Conservation (phyloP, 2,329 filamentous ascomycete species). For the Cladophialophora immunda region DNA sequence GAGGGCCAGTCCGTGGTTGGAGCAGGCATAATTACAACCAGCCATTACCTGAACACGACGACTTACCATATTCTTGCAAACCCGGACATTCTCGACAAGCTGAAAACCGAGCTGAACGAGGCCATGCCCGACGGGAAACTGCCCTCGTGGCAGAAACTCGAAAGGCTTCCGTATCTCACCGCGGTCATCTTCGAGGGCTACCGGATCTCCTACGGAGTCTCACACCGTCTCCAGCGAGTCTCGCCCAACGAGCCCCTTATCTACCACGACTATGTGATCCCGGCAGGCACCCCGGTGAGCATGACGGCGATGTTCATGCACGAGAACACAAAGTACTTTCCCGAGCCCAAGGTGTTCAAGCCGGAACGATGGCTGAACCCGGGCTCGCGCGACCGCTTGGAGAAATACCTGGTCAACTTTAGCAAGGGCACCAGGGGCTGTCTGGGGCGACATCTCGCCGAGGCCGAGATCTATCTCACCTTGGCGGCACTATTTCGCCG, state of each 20-base stretch:
- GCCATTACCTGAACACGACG: slow-evolving; percentile 25
- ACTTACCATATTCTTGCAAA: slow-evolving; percentile 34
- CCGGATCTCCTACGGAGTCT: slow-evolving; percentile 38
- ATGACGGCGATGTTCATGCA: slow-evolving; percentile 41
- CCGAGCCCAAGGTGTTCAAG: slow-evolving; percentile 40
- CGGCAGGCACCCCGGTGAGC: slow-evolving; percentile 42
- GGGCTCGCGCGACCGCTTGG: slow-evolving; percentile 42
- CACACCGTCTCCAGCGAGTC: slow-evolving; percentile 31
- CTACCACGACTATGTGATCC: slow-evolving; percentile 46
- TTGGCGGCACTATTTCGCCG: slow-evolving; percentile 31
- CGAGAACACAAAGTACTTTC: slow-evolving; percentile 47
- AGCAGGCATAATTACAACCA: slow-evolving; percentile 46
- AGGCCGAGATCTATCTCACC: slow-evolving; percentile 37
- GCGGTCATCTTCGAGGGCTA: slow-evolving; percentile 44
- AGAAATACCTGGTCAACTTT: slow-evolving; percentile 54
- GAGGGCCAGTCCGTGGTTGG: slow-evolving; percentile 46
- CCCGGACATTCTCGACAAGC: slow-evolving; percentile 15
- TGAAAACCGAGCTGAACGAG: slow-evolving; percentile 30
- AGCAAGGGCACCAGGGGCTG: slow-evolving; percentile 53
- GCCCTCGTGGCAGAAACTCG: slow-evolving; percentile 41
- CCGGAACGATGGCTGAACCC: slow-evolving; percentile 36
- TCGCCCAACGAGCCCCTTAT: slow-evolving; percentile 39
- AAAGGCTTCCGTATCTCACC: slow-evolving; percentile 10
- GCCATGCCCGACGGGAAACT: slow-evolving; percentile 26
- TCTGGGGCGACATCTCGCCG: slow-evolving; percentile 41